Percentiles rank a stretch among this genome's conserved stretches.
These are phyloP conservation scores for Phialocephala subalpina DNA, from an alignment of 2,329 filamentous ascomycete species.

Conservation along the genomic window DNA sequence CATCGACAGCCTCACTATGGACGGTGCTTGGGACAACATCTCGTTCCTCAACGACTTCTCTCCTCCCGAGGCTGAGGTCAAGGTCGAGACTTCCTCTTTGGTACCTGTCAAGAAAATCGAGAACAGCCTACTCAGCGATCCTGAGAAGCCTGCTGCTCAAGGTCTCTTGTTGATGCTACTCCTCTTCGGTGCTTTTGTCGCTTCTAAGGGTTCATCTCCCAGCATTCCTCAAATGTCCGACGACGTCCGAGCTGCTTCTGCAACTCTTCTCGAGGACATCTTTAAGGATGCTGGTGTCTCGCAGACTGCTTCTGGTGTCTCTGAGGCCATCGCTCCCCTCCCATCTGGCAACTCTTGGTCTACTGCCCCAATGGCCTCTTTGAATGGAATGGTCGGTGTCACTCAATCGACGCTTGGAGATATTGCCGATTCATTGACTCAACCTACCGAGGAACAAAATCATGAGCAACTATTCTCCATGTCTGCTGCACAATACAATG, in stretches of 20 bases:
- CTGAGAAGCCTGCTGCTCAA: slow-evolving; percentile 74
- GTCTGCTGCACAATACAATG: slow-evolving; percentile 87
- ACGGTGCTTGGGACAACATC: slow-evolving; percentile 83
- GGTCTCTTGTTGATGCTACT: slow-evolving; percentile 94
- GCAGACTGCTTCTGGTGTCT: slow-evolving; percentile 50
- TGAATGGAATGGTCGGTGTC: slow-evolving; percentile 56
- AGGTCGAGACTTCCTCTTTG: slow-evolving; percentile 62
- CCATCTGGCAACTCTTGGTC: slow-evolving; percentile 60
- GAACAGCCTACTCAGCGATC: slow-evolving; percentile 53
- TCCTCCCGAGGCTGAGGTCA: slow-evolving; percentile 66
- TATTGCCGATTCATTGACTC: slow-evolving; percentile 72
- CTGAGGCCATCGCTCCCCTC: slow-evolving; percentile 54
- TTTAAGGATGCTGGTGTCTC: slow-evolving; percentile 79
- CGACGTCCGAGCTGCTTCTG: slow-evolving; percentile 80
- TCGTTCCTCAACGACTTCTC: slow-evolving; percentile 78
- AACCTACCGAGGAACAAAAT: slow-evolving; percentile 84
- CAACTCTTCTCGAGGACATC: slow-evolving; percentile 80
- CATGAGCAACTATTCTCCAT: slow-evolving; percentile 89
- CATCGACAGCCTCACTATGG: slow-evolving; percentile 86
- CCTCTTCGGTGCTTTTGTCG: slow-evolving; percentile 93
- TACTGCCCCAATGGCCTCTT: slow-evolving; percentile 48
- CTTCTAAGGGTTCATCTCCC: slow-evolving; percentile 81
- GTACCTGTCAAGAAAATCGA: slow-evolving; percentile 63
- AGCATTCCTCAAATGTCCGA: slow-evolving; percentile 81
- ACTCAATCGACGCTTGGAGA: slow-evolving; percentile 70